These are phyloP conservation scores for Aspergillus proliferans DNA, from an alignment of 2,329 filamentous ascomycete genomes.

Conservation along the genomic window DNA sequence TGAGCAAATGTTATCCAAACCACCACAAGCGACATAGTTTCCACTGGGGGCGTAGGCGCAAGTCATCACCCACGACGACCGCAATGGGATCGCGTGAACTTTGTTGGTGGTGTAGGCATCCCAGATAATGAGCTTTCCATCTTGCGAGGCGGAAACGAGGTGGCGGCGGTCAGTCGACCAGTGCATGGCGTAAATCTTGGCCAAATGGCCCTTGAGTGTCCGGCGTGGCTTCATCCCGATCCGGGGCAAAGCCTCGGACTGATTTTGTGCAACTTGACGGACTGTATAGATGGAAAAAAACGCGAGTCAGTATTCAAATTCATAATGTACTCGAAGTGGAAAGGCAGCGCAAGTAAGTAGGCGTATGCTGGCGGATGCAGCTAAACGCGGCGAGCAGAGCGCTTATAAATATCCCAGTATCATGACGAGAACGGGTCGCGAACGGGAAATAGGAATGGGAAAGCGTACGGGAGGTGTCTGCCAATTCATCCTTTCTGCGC, in stretches of 20 bases:
- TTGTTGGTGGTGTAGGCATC: slow-evolving; percentile 99
- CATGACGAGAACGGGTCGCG: background rate
- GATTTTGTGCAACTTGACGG: slow-evolving; percentile 83
- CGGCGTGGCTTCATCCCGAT: slow-evolving; percentile 97
- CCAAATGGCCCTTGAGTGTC: slow-evolving; percentile 93
- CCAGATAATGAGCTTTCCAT: slow-evolving; percentile 99
- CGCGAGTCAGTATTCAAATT: slow-evolving; percentile 20
- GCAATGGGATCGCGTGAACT: slow-evolving; percentile 93
- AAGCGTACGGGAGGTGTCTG: slow-evolving; percentile 89
- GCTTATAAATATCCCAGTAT: no score
- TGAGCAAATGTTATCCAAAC: slow-evolving; percentile 98
- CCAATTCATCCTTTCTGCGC: slow-evolving; percentile 99
- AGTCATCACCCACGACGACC: slow-evolving; percentile 99
- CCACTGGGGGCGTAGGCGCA: slow-evolving; percentile 97
- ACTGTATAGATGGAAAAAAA: slow-evolving; percentile 51
- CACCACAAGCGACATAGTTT: slow-evolving; percentile 97
- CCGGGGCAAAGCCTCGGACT: slow-evolving; percentile 84
- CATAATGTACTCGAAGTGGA: background rate
- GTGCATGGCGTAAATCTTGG: slow-evolving; percentile 99
- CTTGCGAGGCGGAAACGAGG: slow-evolving; percentile 94
- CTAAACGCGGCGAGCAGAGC: background rate
- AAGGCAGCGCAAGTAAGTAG: background rate
- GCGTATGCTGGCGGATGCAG: background rate
- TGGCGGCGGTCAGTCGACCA: slow-evolving; percentile 98
- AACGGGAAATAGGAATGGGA: slow-evolving; percentile 8